Percentiles rank a stretch among this genome's conserved stretches.
These are phyloP conservation scores for Tricholoma hemisulphureum DNA, from an alignment of 768 basidiomycete genomes.

Conservation along the genomic window DNA sequence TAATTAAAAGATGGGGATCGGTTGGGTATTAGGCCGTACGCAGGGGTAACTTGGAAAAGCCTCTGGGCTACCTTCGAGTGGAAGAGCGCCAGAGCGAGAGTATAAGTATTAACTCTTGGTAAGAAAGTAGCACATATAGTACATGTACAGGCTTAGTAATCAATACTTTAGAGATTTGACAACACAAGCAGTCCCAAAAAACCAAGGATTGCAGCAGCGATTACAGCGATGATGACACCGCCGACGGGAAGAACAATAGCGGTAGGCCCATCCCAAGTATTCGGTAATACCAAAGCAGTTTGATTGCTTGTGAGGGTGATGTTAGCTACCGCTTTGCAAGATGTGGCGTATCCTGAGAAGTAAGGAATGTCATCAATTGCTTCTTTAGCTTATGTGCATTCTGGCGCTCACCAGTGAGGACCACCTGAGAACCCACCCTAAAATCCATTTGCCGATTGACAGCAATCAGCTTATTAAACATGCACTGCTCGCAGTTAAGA, in stretches of 20 bases:
- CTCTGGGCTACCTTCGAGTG: not conserved
- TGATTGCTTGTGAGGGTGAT: constrained; percentile 37
- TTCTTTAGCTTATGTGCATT: not conserved
- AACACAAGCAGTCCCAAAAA: constrained; percentile 48
- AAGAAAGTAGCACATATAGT: too few species aligned
- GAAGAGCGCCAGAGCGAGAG: constrained; percentile 4
- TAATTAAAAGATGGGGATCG: not conserved
- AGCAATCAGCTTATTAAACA: constrained; percentile 54
- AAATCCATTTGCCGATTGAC: constrained; percentile 49
- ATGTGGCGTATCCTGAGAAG: constrained; percentile 50
- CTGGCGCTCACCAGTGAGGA: constrained; percentile 50
- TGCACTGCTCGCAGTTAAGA: constrained; percentile 62
- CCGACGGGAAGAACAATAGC: constrained; percentile 43
- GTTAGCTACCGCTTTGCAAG: constrained; percentile 41
- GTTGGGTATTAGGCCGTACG: not conserved
- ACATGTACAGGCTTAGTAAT: too few species aligned
- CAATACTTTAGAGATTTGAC: constrained; percentile 48
- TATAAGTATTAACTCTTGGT: too few species aligned
- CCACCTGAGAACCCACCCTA: constrained; percentile 55
- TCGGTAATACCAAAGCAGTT: constrained; percentile 44
- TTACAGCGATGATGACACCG: constrained; percentile 45
- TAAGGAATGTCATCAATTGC: not conserved
- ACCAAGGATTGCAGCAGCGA: constrained; percentile 46
- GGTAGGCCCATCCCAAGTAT: constrained; percentile 61
- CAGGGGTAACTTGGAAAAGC: not conserved